phyloP scores from a whole-genome alignment of 768 basidiomycete genomes.

The Tephrocybe sp. region DNA sequence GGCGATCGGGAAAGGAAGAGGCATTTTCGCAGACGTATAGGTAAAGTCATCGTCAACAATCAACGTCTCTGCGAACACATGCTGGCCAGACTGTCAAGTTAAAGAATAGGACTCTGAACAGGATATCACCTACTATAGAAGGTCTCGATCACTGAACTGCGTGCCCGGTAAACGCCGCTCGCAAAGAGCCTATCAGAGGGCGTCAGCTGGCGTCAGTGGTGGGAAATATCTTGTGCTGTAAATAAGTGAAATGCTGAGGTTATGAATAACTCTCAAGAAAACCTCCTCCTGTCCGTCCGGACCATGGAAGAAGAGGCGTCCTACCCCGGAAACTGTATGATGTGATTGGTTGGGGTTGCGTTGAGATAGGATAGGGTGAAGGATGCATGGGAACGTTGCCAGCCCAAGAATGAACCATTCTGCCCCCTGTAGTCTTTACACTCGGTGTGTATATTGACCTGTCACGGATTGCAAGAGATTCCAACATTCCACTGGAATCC shows the following conservation, averaged over 20 bases:
- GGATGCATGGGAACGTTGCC: not conserved
- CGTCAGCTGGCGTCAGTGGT: slow-evolving; percentile 5
- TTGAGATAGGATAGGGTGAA: not conserved
- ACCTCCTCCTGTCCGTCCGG: slow-evolving; percentile 11
- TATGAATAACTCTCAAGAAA: slow-evolving; percentile 1
- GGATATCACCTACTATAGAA: not conserved
- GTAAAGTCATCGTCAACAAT: not conserved
- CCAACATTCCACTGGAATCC: not conserved
- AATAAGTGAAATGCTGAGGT: slow-evolving; percentile 15
- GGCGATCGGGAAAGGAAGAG: not conserved
- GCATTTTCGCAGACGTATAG: not conserved
- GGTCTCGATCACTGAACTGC: not conserved
- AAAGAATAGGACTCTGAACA: not conserved
- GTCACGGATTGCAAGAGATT: not conserved
- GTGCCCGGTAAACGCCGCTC: slow-evolving; percentile 12
- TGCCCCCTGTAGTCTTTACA: not conserved
- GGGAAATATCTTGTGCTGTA: slow-evolving; percentile 1
- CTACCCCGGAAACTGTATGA: not conserved
- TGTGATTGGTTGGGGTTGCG: not conserved
- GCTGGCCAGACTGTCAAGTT: not conserved
- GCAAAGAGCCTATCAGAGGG: slow-evolving; percentile 8
- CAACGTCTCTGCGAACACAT: not conserved
- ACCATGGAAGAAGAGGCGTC: slow-evolving; percentile 1
- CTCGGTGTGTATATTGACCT: not conserved
- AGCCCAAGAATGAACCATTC: not conserved